These are phyloP conservation scores for Trichoderma pleuroti DNA, from an alignment of 2,329 filamentous ascomycete species.

Conservation along the genomic window DNA sequence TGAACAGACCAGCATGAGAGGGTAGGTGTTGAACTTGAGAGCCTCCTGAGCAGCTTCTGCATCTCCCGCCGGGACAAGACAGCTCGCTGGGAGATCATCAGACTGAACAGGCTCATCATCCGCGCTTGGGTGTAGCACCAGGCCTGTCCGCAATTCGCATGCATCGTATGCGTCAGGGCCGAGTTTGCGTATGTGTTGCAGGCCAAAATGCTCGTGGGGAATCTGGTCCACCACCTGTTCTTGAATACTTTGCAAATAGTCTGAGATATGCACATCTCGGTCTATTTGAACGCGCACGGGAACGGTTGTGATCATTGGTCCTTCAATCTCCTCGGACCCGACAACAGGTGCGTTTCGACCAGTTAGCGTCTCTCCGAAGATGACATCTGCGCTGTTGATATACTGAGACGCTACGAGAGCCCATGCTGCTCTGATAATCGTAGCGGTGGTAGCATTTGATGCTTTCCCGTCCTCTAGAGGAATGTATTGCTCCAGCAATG, in stretches of 20 bases:
- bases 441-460: constrained; percentile 49
- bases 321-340: constrained; percentile 53
- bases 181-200: constrained; percentile 57
- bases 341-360: constrained; percentile 50
- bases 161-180: constrained; percentile 53
- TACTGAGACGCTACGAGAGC: constrained; percentile 53
- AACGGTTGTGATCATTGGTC: constrained; percentile 59
- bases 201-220: constrained; percentile 60
- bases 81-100: constrained; percentile 43
- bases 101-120: constrained; percentile 26
- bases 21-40: constrained; percentile 56
- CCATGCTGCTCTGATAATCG: constrained; percentile 58
- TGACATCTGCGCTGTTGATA: constrained; percentile 48
- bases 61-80: constrained; percentile 53
- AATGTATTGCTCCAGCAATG: constrained; percentile 52
- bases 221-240: constrained; percentile 55
- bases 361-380: constrained; percentile 59
- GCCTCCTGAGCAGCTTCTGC: constrained; percentile 57
- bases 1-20: constrained; percentile 63
- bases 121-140: constrained; percentile 51
- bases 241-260: constrained; percentile 57
- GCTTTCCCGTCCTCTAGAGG: constrained; percentile 32
- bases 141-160: constrained; percentile 52
- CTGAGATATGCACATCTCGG: constrained; percentile 34
- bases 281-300: constrained; percentile 49